A percentile compares a stretch with the other conserved stretches of the same genome.
Evolutionary conservation across 2,329 filamentous ascomycete species (phyloP).

Genomic region (Apiospora kogelbergensis): DNA sequence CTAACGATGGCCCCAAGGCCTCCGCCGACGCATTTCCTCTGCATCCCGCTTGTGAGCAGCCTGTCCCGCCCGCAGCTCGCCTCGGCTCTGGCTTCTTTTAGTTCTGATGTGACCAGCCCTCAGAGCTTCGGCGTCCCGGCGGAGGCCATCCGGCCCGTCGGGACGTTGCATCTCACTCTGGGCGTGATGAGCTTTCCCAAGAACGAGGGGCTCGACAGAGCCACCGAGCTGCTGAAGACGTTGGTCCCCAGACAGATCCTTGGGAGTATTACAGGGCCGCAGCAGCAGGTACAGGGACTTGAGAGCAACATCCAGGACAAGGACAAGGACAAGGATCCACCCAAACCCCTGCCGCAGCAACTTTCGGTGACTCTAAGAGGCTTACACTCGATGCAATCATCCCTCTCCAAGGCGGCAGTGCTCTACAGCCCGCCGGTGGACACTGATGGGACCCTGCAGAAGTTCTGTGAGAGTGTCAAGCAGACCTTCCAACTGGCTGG

Average conservation of each 20-base stretch:
- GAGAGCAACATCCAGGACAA: neutral
- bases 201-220: constrained; percentile 42
- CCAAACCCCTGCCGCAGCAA: constrained; percentile 9
- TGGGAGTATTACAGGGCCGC: constrained; percentile 18
- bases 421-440: constrained; percentile 66
- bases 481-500: constrained; percentile 53
- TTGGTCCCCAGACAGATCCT: constrained; percentile 42
- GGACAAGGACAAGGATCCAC: neutral
- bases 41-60: constrained; percentile 67
- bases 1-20: constrained; percentile 34
- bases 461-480: constrained; percentile 59
- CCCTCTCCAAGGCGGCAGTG: constrained; percentile 53
- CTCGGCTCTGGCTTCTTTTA: constrained; percentile 61
- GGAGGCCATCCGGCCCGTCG: constrained; percentile 71
- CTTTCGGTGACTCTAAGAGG: constrained; percentile 51
- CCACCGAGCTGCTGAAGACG: constrained; percentile 38
- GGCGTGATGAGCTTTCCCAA: constrained; percentile 76
- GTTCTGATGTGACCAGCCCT: constrained; percentile 51
- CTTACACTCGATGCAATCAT: constrained; percentile 62
- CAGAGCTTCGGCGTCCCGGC: constrained; percentile 54
- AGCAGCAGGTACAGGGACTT: constrained; percentile 10
- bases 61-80: constrained; percentile 64
- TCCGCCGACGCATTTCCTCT: constrained; percentile 72
- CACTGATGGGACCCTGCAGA: constrained; percentile 45
- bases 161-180: constrained; percentile 82